Percentiles rank a stretch among this genome's conserved stretches.
These are phyloP conservation scores for Taiozyma sp. DNA, from an alignment of 1,139 yeast genomes.

Conservation along the genomic window DNA sequence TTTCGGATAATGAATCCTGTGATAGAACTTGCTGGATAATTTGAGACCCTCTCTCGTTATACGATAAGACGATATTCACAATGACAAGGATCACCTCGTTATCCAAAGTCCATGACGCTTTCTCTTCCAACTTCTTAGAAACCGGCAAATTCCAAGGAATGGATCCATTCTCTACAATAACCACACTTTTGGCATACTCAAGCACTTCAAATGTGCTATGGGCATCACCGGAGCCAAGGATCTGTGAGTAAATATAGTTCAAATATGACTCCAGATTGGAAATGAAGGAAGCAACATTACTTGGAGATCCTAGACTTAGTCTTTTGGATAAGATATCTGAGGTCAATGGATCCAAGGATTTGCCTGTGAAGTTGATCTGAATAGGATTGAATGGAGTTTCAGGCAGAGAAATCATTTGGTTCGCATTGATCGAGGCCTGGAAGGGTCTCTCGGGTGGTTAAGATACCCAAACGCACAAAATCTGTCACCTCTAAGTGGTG, in stretches of 20 bases:
- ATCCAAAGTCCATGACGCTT: constrained; percentile 5
- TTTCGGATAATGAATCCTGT: background rate
- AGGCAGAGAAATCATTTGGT: constrained; percentile 6
- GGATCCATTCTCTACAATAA: background rate
- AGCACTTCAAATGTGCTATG: constrained; percentile 1
- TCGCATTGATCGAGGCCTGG: too few relatives aligned
- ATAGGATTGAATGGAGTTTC: constrained; percentile 3
- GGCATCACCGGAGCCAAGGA: background rate
- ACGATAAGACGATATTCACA: constrained; percentile 8
- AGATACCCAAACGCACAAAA: background rate
- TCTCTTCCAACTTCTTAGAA: background rate
- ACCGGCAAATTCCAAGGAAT: constrained; percentile 12
- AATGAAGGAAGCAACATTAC: constrained; percentile 2
- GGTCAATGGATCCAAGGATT: background rate
- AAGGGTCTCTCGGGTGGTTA: background rate
- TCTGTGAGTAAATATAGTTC: constrained; percentile 3
- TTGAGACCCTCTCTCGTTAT: constrained; percentile 13
- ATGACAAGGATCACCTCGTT: constrained; percentile 8
- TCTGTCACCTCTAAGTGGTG: background rate
- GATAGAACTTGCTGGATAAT: constrained; percentile 4
- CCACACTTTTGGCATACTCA: background rate
- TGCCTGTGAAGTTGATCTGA: background rate
- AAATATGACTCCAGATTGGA: constrained; percentile 10
- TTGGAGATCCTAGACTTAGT: constrained; percentile 1
- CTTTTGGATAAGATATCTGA: constrained; percentile 6